Evolutionary conservation across 75 land plant species (phyloP).

Genomic region (Chamaecyparis obtusa): DNA sequence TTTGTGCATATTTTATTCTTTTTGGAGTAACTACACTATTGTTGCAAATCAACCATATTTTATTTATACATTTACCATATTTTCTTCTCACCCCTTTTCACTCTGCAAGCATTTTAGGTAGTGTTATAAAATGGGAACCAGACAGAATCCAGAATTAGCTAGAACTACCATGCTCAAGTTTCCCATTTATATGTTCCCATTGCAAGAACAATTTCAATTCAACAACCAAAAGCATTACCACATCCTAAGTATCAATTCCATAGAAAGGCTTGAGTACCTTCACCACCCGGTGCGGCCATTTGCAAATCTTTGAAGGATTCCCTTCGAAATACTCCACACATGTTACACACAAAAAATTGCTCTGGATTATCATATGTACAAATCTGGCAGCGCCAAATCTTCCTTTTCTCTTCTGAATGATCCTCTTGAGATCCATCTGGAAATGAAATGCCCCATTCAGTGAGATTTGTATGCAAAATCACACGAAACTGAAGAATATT

Average conservation of each 20-base stretch:
- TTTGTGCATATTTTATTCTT: no score
- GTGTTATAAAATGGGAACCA: no score
- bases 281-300: not conserved
- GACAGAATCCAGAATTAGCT: no score
- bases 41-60: no score
- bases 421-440: not conserved
- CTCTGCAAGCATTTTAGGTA: no score
- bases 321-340: conserved; percentile 66
- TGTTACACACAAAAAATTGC: conserved; percentile 56
- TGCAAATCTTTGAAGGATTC: conserved; percentile 10
- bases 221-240: not conserved
- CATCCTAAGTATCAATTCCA: not conserved
- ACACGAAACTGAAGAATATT: not conserved
- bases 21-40: no score
- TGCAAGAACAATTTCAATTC: no score
- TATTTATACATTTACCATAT: no score
- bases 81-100: no score
- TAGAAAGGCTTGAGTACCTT: not conserved
- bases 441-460: not conserved
- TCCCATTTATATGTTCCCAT: no score
- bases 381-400: conserved; percentile 70
- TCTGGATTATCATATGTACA: conserved; percentile 90
- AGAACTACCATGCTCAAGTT: no score
- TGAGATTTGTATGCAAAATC: not conserved
- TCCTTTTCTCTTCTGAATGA: conserved; percentile 4